Conservation (phyloP, 495 filamentous ascomycete species). For the Penicillium fimorum region DNA sequence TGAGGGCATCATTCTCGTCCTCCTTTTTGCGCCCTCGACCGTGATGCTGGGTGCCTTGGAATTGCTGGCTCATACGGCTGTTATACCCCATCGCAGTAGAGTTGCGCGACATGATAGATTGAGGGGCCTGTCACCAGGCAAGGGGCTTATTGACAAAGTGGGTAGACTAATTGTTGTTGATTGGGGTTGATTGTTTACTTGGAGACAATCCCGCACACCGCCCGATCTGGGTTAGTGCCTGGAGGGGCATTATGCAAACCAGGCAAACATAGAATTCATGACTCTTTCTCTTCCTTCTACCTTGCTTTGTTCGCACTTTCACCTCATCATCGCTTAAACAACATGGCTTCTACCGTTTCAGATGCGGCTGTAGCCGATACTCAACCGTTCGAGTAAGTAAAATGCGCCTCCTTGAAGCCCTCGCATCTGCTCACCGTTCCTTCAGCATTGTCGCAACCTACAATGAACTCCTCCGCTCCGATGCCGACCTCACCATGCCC, state of each 20-base stretch:
- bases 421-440: slow-evolving; percentile 17
- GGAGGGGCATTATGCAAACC: slow-evolving; percentile 44
- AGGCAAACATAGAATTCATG: slow-evolving; percentile 42
- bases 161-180: slow-evolving; percentile 24
- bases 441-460: slow-evolving; percentile 59
- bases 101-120: slow-evolving; percentile 9
- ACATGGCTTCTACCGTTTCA: slow-evolving; percentile 37
- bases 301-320: slow-evolving; percentile 5
- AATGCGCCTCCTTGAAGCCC: neutral
- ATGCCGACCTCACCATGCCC: slow-evolving; percentile 89
- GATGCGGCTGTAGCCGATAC: slow-evolving; percentile 25
- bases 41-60: slow-evolving; percentile 59
- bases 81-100: slow-evolving; percentile 55
- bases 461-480: slow-evolving; percentile 56
- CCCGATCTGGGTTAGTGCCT: slow-evolving; percentile 38
- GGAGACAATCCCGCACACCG: slow-evolving; percentile 31
- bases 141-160: slow-evolving; percentile 7
- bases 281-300: slow-evolving; percentile 35
- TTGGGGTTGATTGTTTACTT: slow-evolving; percentile 41
- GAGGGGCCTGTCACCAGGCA: slow-evolving; percentile 5
- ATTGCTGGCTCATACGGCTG: slow-evolving; percentile 73
- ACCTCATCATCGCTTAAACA: slow-evolving; percentile 12
- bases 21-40: slow-evolving; percentile 68
- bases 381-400: slow-evolving; percentile 46
- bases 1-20: slow-evolving; percentile 80